Evolutionary conservation across 164 flowering plant species (phyloP).

Genomic region (Tetrastigma voinierianum): DNA sequence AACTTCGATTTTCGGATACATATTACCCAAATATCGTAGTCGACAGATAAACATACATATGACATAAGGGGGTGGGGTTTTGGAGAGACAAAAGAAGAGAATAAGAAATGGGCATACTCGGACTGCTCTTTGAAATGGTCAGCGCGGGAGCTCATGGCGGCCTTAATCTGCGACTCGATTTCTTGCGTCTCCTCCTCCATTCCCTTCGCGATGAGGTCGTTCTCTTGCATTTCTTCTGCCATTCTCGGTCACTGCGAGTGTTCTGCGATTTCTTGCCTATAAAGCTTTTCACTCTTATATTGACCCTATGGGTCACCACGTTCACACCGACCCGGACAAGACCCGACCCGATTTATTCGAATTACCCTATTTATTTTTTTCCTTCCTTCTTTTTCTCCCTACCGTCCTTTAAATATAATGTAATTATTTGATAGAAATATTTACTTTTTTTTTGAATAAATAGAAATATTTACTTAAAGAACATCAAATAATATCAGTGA

Average conservation of each 20-base stretch:
- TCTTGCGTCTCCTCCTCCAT: constrained; percentile 32
- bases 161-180: constrained; percentile 41
- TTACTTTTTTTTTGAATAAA: background rate
- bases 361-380: too few species aligned
- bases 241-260: background rate
- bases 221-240: constrained; percentile 19
- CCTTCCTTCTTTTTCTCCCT: too few species aligned
- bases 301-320: too few species aligned
- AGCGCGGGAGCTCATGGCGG: constrained; percentile 51
- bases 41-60: background rate
- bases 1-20: background rate
- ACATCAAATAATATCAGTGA: too few species aligned
- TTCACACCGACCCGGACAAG: too few species aligned
- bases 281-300: too few species aligned
- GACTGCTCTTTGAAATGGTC: constrained; percentile 57
- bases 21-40: background rate
- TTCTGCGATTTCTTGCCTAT: too few species aligned
- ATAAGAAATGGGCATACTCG: constrained; percentile 38
- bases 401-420: background rate
- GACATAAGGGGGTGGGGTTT: too few species aligned
- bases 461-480: too few species aligned
- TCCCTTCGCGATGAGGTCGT: constrained; percentile 29
- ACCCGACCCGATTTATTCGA: too few species aligned
- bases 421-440: background rate
- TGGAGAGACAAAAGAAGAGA: background rate